Evolutionary conservation across 2,329 filamentous ascomycete genomes (phyloP), one percentile per base, ranked within the genome.

Genomic region (Neobulgaria alba): DNA sequence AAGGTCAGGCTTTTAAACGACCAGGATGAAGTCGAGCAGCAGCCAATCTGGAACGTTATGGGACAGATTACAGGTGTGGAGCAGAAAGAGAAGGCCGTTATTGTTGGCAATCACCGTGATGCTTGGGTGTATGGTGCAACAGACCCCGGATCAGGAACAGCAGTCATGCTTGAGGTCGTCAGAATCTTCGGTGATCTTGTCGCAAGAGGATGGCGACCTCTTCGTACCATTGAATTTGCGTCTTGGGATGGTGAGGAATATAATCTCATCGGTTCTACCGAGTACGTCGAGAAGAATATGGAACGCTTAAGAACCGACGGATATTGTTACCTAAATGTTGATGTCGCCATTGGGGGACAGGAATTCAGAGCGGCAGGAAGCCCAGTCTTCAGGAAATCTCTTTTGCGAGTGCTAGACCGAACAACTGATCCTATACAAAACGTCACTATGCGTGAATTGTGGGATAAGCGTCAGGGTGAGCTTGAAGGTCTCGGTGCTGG

Each of bases 231-330:
- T 49, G 85, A 94, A 60, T 96, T 98, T 61, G 88, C 89, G 57
- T 95, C 86, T 23, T 98, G 92, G 92, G 92, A 98, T 61, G 92
- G 77, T 3, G 82, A 82, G 52, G 87, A 90, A 62, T 96, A 95
- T 67, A 95, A 95, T 62, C 67, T 92, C 33, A 85, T 95, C 43
- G 92, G 92, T 7, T 94, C 87, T 9, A 96, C 92, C 2, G 92
- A 98, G 61, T 90, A 84, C 56, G 92, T 98, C 33, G 92, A 98
- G 64, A 82, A 84, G 34, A 81, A 90, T 51, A 69, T 87, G 19
- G 79, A 89, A 0, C 61, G 67, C 3, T 70, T 98, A 5, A 81
- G 85, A 31, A 67, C 73, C 14, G 74, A 92, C 53, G 90, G 77
- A 0, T 78, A 86, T 48, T 89, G 85, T 8, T 98, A 98, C 57